Conservation (phyloP, 148 eudicot species). For the Amaranthus cruentus region DNA sequence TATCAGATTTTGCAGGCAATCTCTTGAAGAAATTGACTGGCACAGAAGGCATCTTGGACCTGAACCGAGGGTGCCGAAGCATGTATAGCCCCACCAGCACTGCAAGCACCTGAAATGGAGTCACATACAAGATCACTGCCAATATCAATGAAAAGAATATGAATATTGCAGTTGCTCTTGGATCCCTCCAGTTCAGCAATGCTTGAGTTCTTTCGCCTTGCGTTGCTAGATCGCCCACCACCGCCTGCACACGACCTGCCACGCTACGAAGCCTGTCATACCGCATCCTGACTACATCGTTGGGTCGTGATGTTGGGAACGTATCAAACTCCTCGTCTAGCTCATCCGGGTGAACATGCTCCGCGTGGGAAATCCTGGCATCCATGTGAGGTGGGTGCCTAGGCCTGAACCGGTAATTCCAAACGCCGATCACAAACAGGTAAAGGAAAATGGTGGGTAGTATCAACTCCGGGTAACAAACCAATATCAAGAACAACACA, state of each 20-base stretch:
- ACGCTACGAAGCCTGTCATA: constrained; percentile 76
- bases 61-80: constrained; percentile 81
- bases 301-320: constrained; percentile 67
- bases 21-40: constrained; percentile 94
- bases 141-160: constrained; percentile 60
- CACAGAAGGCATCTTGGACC: constrained; percentile 81
- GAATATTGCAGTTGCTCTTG: constrained; percentile 82
- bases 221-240: constrained; percentile 79
- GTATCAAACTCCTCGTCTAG: constrained; percentile 88
- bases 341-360: constrained; percentile 62
- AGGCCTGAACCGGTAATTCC: constrained; percentile 85
- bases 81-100: constrained; percentile 60
- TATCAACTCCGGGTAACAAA: constrained; percentile 85
- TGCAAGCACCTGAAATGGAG: constrained; percentile 82
- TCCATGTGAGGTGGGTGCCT: constrained; percentile 91
- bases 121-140: constrained; percentile 78
- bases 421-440: constrained; percentile 77
- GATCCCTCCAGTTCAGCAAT: constrained; percentile 87
- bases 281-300: constrained; percentile 59
- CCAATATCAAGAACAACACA: constrained; percentile 67
- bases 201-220: constrained; percentile 83
- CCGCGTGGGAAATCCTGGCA: constrained; percentile 79
- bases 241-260: constrained; percentile 74
- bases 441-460: constrained; percentile 83
- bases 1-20: constrained; percentile 75